A percentile compares a stretch with the other conserved stretches of the same genome.
These are phyloP conservation scores for Cornus florida DNA, from an alignment of 148 eudicot genomes.

Conservation along the genomic window DNA sequence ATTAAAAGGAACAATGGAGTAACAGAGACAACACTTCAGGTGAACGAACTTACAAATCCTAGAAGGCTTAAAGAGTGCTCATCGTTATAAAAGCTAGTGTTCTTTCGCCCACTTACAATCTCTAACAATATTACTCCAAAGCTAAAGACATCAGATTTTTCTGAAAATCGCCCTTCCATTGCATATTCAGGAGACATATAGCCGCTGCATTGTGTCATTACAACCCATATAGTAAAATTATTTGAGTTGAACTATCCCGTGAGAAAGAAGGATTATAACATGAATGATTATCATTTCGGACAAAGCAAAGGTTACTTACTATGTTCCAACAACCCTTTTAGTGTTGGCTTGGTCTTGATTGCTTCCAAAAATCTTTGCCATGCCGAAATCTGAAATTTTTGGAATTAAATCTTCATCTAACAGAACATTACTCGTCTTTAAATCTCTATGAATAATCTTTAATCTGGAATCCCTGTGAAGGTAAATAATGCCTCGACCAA, in stretches of 20 bases:
- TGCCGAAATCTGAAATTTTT: conserved; percentile 65
- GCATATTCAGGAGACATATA: conserved; percentile 28
- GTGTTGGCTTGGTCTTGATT: conserved; percentile 48
- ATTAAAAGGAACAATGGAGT: not conserved
- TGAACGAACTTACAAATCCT: not conserved
- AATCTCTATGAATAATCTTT: conserved; percentile 57
- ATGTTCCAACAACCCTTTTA: conserved; percentile 53
- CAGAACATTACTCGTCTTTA: conserved; percentile 57
- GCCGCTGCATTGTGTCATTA: conserved; percentile 3
- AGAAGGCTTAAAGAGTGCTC: conserved; percentile 1
- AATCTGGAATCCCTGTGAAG: conserved; percentile 63
- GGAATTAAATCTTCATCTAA: conserved; percentile 49
- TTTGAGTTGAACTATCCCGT: no score
- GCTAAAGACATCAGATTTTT: conserved; percentile 32
- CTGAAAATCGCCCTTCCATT: not conserved
- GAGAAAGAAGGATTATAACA: not conserved
- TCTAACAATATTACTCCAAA: conserved; percentile 29
- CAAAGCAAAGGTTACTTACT: conserved; percentile 32
- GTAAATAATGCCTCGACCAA: conserved; percentile 55
- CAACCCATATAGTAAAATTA: no score
- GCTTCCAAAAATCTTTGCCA: conserved; percentile 54
- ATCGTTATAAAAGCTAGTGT: not conserved
- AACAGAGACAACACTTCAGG: not conserved
- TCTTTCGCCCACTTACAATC: conserved; percentile 19
- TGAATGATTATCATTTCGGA: not conserved